Conservation (phyloP, 768 basidiomycete genomes). For the Scleroderma bovista region DNA sequence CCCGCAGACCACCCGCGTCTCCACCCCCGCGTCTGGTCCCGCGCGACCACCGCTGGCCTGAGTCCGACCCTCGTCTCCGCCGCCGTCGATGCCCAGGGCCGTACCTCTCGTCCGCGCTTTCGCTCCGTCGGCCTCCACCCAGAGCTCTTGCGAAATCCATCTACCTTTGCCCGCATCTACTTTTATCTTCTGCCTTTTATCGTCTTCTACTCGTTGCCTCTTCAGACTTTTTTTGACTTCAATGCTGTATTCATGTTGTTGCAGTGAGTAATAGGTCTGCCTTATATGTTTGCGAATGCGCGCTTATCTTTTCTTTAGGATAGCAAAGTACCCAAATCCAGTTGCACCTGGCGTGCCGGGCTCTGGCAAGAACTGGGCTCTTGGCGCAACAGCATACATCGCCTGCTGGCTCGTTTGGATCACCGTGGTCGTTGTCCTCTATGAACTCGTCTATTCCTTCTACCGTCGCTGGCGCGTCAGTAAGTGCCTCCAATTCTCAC, state of each 20-base stretch:
- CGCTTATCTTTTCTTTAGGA: constrained; percentile 35
- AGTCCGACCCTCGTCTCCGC: constrained; percentile 42
- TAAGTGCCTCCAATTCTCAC: constrained; percentile 40
- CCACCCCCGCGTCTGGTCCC: constrained; percentile 52
- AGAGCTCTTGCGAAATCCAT: constrained; percentile 60
- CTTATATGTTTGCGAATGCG: background rate
- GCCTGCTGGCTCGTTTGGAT: constrained; percentile 78
- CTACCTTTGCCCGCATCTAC: constrained; percentile 47
- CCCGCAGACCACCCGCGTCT: constrained; percentile 48
- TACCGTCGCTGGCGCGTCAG: constrained; percentile 72
- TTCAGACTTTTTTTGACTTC: constrained; percentile 86
- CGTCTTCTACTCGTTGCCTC: constrained; percentile 62
- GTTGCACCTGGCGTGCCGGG: constrained; percentile 62
- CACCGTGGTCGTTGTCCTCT: constrained; percentile 64
- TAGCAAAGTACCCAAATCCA: constrained; percentile 70
- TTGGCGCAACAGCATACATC: constrained; percentile 78
- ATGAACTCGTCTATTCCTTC: constrained; percentile 75
- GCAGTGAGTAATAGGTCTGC: constrained; percentile 52
- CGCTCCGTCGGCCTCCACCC: constrained; percentile 62
- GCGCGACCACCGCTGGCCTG: constrained; percentile 43
- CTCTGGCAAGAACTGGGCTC: constrained; percentile 73
- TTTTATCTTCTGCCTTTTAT: constrained; percentile 69
- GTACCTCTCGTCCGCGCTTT: constrained; percentile 56
- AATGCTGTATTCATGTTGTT: constrained; percentile 80
- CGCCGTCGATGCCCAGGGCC: constrained; percentile 26